Percentiles rank a stretch among this genome's conserved stretches.
These are phyloP conservation scores for Medicago truncatula DNA, from an alignment of 306 rosid genomes.

Conservation along the genomic window DNA sequence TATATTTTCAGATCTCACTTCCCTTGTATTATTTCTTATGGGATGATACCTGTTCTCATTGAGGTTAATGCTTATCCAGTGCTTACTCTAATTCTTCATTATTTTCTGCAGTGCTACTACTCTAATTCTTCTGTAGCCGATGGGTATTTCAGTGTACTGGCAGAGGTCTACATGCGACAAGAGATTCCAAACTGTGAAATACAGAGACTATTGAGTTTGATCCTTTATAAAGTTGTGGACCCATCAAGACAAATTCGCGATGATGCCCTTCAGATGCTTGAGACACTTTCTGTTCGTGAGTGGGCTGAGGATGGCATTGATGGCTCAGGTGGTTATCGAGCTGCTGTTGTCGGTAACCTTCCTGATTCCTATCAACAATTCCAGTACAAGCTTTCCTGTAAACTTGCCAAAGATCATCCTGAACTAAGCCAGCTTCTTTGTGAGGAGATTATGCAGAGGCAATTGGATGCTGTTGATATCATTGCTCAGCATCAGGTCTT, in stretches of 20 bases:
- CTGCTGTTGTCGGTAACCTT: constrained; percentile 99
- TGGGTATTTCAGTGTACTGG: constrained; percentile 99
- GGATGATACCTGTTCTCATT: constrained; percentile 13
- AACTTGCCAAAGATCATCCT: constrained; percentile 99
- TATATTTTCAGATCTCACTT: constrained; percentile 19
- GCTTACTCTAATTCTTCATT: constrained; percentile 75
- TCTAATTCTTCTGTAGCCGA: constrained; percentile 98
- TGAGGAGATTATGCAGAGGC: constrained; percentile 99
- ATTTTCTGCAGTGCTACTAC: constrained; percentile 81
- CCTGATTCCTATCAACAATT: constrained; percentile 99
- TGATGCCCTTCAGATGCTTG: constrained; percentile 99
- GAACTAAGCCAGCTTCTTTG: constrained; percentile 98
- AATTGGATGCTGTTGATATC: constrained; percentile 98
- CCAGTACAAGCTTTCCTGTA: constrained; percentile 98
- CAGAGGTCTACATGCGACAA: constrained; percentile 99
- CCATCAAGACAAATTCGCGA: constrained; percentile 99
- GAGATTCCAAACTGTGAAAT: constrained; percentile 98
- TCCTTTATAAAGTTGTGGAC: constrained; percentile 99
- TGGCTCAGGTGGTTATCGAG: constrained; percentile 95
- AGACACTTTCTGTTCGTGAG: constrained; percentile 95
- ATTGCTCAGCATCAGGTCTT: constrained; percentile 99
- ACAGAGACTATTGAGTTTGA: constrained; percentile 94
- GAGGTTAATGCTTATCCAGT: constrained; percentile 48
- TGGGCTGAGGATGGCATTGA: constrained; percentile 99
- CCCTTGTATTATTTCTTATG: constrained; percentile 26